Percentiles rank a stretch among this genome's conserved stretches.
Evolutionary conservation across 1,284 basidiomycete species (phyloP).

Genomic region (Papiliotrema terrestris): DNA sequence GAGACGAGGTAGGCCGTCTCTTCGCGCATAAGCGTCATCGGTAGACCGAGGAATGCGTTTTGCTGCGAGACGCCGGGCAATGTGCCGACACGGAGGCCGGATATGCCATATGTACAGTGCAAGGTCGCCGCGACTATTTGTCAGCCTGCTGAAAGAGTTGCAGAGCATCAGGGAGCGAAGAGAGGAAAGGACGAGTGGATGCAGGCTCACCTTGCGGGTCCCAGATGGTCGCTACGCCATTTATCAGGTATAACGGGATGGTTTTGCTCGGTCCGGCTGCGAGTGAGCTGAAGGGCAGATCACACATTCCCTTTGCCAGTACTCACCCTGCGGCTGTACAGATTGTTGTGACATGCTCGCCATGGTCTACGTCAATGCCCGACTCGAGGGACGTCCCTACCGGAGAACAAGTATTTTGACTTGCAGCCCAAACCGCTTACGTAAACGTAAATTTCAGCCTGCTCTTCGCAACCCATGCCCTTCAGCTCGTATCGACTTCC

Average conservation of each 20-base stretch:
- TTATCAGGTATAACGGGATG: constrained; percentile 45
- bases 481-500: too few relatives aligned
- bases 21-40: constrained; percentile 82
- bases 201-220: constrained; percentile 43
- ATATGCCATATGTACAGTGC: constrained; percentile 74
- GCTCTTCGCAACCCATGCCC: too few relatives aligned
- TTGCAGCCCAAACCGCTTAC: too few relatives aligned
- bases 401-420: too few relatives aligned
- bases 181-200: background rate
- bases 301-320: too few relatives aligned
- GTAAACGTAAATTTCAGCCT: too few relatives aligned
- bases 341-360: too few relatives aligned
- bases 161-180: background rate
- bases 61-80: constrained; percentile 93
- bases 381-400: too few relatives aligned
- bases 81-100: constrained; percentile 82
- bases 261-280: background rate
- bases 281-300: too few relatives aligned
- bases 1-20: constrained; percentile 84
- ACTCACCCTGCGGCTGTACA: too few relatives aligned
- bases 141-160: background rate
- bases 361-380: too few relatives aligned
- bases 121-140: constrained; percentile 64
- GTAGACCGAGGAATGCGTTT: constrained; percentile 91
- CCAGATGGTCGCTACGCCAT: constrained; percentile 48